Conservation (phyloP, 306 rosid species). For the Begonia masoniana region DNA sequence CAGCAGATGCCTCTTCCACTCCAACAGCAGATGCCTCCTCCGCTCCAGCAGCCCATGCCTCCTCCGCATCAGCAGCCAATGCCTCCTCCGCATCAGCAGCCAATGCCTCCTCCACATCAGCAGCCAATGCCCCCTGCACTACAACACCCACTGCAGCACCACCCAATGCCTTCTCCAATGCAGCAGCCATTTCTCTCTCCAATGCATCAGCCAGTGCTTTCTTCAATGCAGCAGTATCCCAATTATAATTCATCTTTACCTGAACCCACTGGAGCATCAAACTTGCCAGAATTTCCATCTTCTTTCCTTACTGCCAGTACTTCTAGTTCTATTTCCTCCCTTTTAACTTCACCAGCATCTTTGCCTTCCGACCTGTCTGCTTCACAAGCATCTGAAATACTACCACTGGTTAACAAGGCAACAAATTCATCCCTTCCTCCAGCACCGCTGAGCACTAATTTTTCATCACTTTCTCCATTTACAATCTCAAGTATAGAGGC, state of each 20-base stretch:
- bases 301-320: constrained; percentile 28
- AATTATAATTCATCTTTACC: constrained; percentile 42
- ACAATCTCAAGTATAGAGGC: constrained; percentile 31
- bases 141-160: no score
- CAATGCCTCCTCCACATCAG: neutral
- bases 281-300: constrained; percentile 48
- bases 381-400: constrained; percentile 33
- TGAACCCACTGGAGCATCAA: constrained; percentile 38
- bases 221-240: constrained; percentile 30
- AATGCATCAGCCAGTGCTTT: constrained; percentile 52
- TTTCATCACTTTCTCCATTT: constrained; percentile 37
- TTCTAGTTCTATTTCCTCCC: constrained; percentile 25
- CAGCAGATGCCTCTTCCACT: constrained; percentile 32
- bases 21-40: no score
- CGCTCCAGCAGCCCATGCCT: no score
- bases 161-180: no score
- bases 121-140: neutral
- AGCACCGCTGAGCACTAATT: constrained; percentile 19
- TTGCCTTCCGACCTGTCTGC: constrained; percentile 26
- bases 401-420: constrained; percentile 35
- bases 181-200: constrained; percentile 15
- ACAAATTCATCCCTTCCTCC: constrained; percentile 27
- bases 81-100: no score
- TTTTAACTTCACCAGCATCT: constrained; percentile 23
- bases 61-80: no score